Evolutionary conservation across 371 early-diverging fungal species (phyloP).

Genomic region (Rhizomucor pusillus): DNA sequence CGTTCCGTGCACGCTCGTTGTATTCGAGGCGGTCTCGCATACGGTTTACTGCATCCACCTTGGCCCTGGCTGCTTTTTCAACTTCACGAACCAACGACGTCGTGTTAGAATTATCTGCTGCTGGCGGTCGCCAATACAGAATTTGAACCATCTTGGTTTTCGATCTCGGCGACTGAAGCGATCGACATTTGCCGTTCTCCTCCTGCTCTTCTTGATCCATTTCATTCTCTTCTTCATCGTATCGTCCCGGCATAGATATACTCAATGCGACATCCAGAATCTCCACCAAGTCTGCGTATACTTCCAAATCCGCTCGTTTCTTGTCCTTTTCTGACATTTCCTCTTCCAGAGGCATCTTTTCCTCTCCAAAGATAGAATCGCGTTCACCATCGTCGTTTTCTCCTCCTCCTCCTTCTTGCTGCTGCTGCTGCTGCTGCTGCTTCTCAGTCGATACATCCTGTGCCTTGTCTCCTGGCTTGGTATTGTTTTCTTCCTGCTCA

Average conservation of each 20-base stretch:
- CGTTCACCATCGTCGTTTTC: conserved; percentile 6
- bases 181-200: conserved; percentile 7
- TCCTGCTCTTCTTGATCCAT: conserved; percentile 5
- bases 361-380: conserved; percentile 15
- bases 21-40: conserved; percentile 49
- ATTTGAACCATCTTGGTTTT: conserved; percentile 55
- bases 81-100: conserved; percentile 31
- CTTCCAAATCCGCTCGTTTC: conserved; percentile 15
- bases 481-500: neutral
- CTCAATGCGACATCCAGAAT: conserved; percentile 34
- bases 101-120: conserved; percentile 31
- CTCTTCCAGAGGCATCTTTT: conserved; percentile 9
- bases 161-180: conserved; percentile 44
- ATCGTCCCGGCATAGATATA: conserved; percentile 42
- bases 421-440: neutral
- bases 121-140: conserved; percentile 54
- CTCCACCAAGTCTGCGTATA: conserved; percentile 27
- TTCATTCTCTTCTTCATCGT: conserved; percentile 6
- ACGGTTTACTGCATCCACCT: conserved; percentile 42
- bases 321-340: conserved; percentile 13
- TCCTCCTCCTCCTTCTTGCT: neutral
- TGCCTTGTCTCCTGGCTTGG: too few species aligned
- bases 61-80: conserved; percentile 26
- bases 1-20: conserved; percentile 32
- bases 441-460: neutral